These are phyloP conservation scores for Phyllosticta citriasiana DNA, from an alignment of 2,329 filamentous ascomycete genomes.

Conservation along the genomic window DNA sequence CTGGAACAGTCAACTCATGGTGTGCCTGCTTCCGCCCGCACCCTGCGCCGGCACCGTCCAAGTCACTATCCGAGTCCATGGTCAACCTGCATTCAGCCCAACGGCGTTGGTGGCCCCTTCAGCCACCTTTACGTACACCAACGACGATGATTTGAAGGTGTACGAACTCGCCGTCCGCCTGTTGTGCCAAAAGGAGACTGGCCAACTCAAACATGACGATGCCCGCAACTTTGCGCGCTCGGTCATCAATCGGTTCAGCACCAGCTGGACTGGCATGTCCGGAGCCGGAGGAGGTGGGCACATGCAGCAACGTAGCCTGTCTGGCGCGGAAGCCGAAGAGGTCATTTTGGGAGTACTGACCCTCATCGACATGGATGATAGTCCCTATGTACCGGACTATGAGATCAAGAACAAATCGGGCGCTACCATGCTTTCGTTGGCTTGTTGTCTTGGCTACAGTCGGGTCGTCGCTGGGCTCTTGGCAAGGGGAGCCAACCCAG, in stretches of 20 bases:
- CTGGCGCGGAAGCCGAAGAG: constrained; percentile 47
- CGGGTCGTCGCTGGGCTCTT: constrained; percentile 69
- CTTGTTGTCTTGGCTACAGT: constrained; percentile 63
- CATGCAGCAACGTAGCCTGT: constrained; percentile 13
- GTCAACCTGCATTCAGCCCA: constrained; percentile 33
- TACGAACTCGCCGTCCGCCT: constrained; percentile 50
- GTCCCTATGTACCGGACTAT: constrained; percentile 54
- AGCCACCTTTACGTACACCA: constrained; percentile 57
- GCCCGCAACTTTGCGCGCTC: constrained; percentile 13
- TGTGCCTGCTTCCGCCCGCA: constrained; percentile 67
- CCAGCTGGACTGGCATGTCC: neutral
- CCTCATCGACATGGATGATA: constrained; percentile 68
- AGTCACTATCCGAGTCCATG: constrained; percentile 55
- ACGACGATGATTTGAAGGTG: constrained; percentile 59
- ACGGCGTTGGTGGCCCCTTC: constrained; percentile 26
- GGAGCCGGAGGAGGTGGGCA: neutral
- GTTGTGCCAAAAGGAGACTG: constrained; percentile 25
- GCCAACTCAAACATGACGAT: constrained; percentile 16
- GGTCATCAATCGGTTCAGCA: neutral
- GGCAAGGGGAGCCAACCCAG: constrained; percentile 65
- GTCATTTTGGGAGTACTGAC: constrained; percentile 67
- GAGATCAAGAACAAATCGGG: constrained; percentile 58
- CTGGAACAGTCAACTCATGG: constrained; percentile 70
- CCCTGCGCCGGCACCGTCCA: constrained; percentile 56
- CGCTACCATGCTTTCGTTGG: constrained; percentile 73